Percentiles rank a stretch among this genome's conserved stretches.
Evolutionary conservation across 805 yeast species (phyloP).

Genomic region (Barnettozyma salicaria): DNA sequence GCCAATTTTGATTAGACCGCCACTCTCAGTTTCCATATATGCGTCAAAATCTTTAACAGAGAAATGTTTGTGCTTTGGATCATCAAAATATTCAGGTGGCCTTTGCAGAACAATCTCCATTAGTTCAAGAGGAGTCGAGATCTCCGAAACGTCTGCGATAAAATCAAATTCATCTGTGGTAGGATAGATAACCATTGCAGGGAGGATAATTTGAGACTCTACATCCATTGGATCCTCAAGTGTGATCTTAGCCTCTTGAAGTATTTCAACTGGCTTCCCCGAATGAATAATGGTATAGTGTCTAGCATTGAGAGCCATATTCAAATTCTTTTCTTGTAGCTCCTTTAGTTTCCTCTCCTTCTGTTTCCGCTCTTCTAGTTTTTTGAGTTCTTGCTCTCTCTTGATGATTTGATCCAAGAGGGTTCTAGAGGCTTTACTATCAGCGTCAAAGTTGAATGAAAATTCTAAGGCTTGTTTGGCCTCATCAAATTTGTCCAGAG

Average conservation of each 20-base stretch:
- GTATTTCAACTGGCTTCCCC: conserved; percentile 47
- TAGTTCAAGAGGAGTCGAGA: conserved; percentile 58
- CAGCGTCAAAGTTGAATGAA: conserved; percentile 56
- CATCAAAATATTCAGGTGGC: conserved; percentile 62
- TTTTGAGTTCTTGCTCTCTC: conserved; percentile 30
- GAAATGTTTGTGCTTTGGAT: conserved; percentile 56
- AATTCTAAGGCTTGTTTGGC: conserved; percentile 60
- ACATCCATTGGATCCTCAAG: conserved; percentile 61
- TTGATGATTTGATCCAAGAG: conserved; percentile 38
- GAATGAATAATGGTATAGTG: conserved; percentile 46
- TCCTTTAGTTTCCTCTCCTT: conserved; percentile 33
- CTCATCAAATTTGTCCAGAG: conserved; percentile 64
- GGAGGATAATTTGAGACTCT: conserved; percentile 76
- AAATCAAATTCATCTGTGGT: conserved; percentile 79
- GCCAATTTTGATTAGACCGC: conserved; percentile 84
- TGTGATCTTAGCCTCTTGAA: conserved; percentile 46
- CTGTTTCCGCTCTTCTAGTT: conserved; percentile 29
- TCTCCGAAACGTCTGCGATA: conserved; percentile 68
- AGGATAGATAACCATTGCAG: conserved; percentile 78
- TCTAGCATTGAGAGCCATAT: conserved; percentile 57
- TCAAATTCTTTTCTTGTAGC: conserved; percentile 38
- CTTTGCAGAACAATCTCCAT: conserved; percentile 55
- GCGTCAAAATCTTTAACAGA: conserved; percentile 54
- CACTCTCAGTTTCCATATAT: conserved; percentile 74
- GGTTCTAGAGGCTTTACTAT: conserved; percentile 48